Evolutionary conservation across 257 asterid genomes (phyloP).

Genomic region (Cruciata laevipes): DNA sequence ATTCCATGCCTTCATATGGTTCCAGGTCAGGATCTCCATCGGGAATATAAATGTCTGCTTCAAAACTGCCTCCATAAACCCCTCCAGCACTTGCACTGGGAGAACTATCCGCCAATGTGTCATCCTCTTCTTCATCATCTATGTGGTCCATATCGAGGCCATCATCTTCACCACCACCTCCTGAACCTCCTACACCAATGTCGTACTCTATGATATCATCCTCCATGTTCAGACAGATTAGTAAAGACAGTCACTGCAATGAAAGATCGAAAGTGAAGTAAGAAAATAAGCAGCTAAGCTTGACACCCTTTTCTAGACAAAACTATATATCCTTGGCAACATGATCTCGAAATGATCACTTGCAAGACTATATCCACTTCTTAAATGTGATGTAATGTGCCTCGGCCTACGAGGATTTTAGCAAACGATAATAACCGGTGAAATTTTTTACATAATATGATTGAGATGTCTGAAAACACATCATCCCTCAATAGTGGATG

Average conservation of each 20-base stretch:
- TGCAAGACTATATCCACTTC: not conserved
- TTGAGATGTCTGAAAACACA: no score
- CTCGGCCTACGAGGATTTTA: not conserved
- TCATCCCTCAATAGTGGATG: not conserved
- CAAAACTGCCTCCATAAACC: conserved; percentile 35
- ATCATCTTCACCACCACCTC: conserved; percentile 26
- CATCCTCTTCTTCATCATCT: conserved; percentile 36
- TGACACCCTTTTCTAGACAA: not conserved
- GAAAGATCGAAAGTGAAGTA: not conserved
- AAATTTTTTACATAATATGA: no score
- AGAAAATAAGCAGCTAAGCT: not conserved
- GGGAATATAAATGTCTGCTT: conserved; percentile 39
- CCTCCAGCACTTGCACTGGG: conserved; percentile 40
- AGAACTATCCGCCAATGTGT: conserved; percentile 36
- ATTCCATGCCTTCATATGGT: conserved; percentile 93
- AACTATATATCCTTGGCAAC: not conserved
- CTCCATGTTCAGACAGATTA: conserved; percentile 43
- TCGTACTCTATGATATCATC: conserved; percentile 66
- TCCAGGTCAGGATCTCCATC: conserved; percentile 79
- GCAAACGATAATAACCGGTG: not conserved
- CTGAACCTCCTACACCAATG: conserved; percentile 60
- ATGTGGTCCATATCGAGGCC: conserved; percentile 24
- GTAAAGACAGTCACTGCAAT: not conserved
- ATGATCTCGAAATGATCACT: not conserved
- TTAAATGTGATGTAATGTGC: not conserved